Conservation (phyloP, 106 monocot genomes). For the Gastrodia elata region DNA sequence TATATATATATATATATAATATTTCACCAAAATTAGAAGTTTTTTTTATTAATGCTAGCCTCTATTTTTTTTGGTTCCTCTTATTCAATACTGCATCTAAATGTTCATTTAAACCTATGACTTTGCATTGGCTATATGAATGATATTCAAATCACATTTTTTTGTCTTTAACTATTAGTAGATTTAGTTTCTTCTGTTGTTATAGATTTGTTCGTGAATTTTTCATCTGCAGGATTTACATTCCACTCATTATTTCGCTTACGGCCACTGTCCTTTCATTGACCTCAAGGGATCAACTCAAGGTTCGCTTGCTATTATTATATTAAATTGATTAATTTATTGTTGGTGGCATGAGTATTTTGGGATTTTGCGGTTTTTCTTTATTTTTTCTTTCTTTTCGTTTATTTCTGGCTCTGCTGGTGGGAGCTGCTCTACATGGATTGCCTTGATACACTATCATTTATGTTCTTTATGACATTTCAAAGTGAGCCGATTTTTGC, state of each 20-base stretch:
- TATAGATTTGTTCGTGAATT: neutral
- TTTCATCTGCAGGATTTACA: slow-evolving; percentile 36
- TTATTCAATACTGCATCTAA: neutral
- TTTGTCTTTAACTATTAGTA: neutral
- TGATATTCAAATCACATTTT: neutral
- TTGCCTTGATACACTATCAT: neutral
- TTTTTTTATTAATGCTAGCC: neutral
- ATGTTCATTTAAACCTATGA: neutral
- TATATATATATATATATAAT: too few relatives aligned
- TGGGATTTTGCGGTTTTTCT: neutral
- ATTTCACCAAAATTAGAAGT: too few relatives aligned
- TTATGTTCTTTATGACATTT: neutral
- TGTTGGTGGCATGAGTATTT: neutral
- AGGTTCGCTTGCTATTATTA: slow-evolving; percentile 24
- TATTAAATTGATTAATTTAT: neutral
- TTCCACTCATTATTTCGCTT: slow-evolving; percentile 91
- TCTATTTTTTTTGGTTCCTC: neutral
- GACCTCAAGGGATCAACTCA: slow-evolving; percentile 72
- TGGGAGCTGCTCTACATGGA: neutral
- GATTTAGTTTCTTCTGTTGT: neutral
- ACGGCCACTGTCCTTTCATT: slow-evolving; percentile 74
- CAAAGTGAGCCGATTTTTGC: neutral
- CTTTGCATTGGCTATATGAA: neutral
- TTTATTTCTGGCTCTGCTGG: neutral
- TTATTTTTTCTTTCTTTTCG: neutral